Percentiles rank a stretch among this genome's conserved stretches.
phyloP scores from a whole-genome alignment of 345 rosid genomes.

The Euphorbia lathyris region DNA sequence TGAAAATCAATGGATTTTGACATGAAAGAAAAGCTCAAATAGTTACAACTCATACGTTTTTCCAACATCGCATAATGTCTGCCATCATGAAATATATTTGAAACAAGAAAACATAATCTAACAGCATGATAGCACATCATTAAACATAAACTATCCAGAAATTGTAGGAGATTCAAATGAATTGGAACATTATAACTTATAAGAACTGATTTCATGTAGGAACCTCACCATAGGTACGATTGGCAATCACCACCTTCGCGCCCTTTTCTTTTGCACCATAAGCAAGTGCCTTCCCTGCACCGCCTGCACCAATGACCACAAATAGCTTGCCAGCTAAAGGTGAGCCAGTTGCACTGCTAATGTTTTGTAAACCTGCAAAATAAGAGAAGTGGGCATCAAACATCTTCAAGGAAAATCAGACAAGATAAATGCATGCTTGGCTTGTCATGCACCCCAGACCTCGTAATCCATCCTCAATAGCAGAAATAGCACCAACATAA shows the following conservation, averaged over 20 bases:
- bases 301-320: slow-evolving; percentile 93
- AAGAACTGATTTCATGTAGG: slow-evolving; percentile 4
- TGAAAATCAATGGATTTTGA: no score
- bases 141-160: background rate
- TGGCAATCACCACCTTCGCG: slow-evolving; percentile 78
- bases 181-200: background rate
- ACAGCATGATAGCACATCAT: background rate
- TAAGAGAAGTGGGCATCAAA: slow-evolving; percentile 10
- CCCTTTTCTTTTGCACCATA: slow-evolving; percentile 94
- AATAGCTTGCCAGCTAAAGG: slow-evolving; percentile 78
- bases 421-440: slow-evolving; percentile 3
- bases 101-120: background rate
- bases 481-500: slow-evolving; percentile 89
- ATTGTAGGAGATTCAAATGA: background rate
- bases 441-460: slow-evolving; percentile 37
- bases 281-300: slow-evolving; percentile 95
- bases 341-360: slow-evolving; percentile 34
- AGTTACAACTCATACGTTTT: no score
- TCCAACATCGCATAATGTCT: no score
- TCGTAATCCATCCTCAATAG: slow-evolving; percentile 89
- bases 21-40: no score
- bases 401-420: slow-evolving; percentile 14
- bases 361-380: slow-evolving; percentile 41
- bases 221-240: slow-evolving; percentile 70
- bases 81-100: background rate